Evolutionary conservation across 2,329 filamentous ascomycete genomes (phyloP).

Genomic region (Penicillium sp.): DNA sequence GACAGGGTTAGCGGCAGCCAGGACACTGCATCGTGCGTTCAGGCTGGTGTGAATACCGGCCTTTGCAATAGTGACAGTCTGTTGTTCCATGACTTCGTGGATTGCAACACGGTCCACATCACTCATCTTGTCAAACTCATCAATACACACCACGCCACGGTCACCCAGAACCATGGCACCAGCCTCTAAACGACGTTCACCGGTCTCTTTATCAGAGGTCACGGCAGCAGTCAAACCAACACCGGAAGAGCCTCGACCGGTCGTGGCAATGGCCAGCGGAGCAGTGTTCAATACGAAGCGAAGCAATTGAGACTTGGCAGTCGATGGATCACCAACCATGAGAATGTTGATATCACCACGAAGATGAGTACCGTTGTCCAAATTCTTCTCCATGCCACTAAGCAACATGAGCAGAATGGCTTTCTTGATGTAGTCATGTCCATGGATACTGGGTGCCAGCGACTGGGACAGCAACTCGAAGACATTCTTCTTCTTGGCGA

Average conservation of each 20-base stretch:
- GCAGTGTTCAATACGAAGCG: constrained; percentile 97
- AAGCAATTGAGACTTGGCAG: constrained; percentile 95
- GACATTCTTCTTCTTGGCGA: constrained; percentile 89
- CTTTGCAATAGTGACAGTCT: constrained; percentile 98
- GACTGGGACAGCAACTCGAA: constrained; percentile 93
- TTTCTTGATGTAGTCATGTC: constrained; percentile 97
- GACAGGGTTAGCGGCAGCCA: constrained; percentile 94
- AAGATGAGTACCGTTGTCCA: constrained; percentile 96
- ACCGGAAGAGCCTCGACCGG: constrained; percentile 91
- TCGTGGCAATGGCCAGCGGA: constrained; percentile 93
- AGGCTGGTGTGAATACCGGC: constrained; percentile 96
- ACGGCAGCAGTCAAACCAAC: constrained; percentile 97
- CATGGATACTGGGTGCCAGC: constrained; percentile 92
- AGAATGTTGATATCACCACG: constrained; percentile 98
- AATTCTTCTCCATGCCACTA: constrained; percentile 95
- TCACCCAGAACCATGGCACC: constrained; percentile 99
- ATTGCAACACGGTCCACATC: constrained; percentile 97
- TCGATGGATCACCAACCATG: constrained; percentile 98
- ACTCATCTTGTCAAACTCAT: constrained; percentile 99
- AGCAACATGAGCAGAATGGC: constrained; percentile 93
- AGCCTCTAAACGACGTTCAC: constrained; percentile 88
- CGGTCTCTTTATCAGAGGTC: constrained; percentile 94
- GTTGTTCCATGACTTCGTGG: constrained; percentile 99
- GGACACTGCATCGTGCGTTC: constrained; percentile 93
- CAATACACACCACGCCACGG: constrained; percentile 95